phyloP scores from a whole-genome alignment of 371 early-diverging fungal species.

The Mycotypha africana region DNA sequence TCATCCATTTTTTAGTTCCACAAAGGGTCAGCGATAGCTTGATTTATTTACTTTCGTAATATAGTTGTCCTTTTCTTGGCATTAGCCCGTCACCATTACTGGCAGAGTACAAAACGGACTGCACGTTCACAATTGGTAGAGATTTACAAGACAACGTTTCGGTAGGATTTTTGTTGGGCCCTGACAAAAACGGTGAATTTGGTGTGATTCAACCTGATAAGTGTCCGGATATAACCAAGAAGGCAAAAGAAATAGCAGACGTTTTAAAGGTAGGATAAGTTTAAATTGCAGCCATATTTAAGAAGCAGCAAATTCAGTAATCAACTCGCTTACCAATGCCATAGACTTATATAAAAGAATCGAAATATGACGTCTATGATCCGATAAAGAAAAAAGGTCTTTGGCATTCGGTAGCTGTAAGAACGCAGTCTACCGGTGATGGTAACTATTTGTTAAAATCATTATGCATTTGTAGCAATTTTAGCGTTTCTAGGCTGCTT shows the following conservation, averaged over 20 bases:
- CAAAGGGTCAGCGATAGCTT: too few relatives aligned
- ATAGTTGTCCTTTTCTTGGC: conserved; percentile 35
- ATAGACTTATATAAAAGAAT: conserved; percentile 42
- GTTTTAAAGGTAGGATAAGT: conserved; percentile 46
- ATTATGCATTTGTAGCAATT: conserved; percentile 14
- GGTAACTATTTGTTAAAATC: conserved; percentile 11
- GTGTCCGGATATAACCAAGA: conserved; percentile 48
- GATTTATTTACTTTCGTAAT: neutral
- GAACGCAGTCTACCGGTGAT: conserved; percentile 52
- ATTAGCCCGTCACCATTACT: conserved; percentile 60
- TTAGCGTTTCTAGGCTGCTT: too few relatives aligned
- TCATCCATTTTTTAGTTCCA: conserved; percentile 4
- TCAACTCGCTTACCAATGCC: neutral
- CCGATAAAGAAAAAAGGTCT: conserved; percentile 55
- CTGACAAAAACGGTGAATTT: conserved; percentile 57
- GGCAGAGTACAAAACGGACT: conserved; percentile 73
- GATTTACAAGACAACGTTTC: conserved; percentile 48
- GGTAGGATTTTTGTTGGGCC: conserved; percentile 73
- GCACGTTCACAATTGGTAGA: conserved; percentile 74
- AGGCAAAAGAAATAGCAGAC: conserved; percentile 49
- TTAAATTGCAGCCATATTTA: too few relatives aligned
- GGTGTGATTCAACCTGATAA: conserved; percentile 47
- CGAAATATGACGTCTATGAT: conserved; percentile 54
- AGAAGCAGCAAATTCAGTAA: neutral
- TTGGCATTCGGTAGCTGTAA: conserved; percentile 62